A percentile compares a stretch with the other conserved stretches of the same genome.
These are phyloP conservation scores for Eucalyptus guilfoylei DNA, from an alignment of 345 rosid species.

Conservation along the genomic window DNA sequence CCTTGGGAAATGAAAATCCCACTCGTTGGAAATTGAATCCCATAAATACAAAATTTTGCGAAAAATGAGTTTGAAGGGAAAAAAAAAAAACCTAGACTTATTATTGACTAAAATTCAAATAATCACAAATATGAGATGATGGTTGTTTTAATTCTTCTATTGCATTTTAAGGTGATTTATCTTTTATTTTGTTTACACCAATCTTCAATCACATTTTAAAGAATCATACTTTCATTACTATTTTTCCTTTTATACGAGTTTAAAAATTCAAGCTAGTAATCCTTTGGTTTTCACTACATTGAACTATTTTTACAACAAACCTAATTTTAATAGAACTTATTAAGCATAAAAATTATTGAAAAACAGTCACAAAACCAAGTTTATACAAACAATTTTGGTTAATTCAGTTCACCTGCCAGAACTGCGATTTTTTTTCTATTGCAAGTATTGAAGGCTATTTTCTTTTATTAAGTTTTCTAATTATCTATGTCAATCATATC, in stretches of 20 bases:
- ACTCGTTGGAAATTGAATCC: background rate
- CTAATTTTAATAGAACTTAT: background rate
- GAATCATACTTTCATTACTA: background rate
- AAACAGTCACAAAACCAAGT: background rate
- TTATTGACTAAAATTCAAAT: background rate
- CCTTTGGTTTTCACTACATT: background rate
- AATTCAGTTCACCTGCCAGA: background rate
- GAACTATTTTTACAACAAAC: background rate
- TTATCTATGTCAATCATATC: background rate
- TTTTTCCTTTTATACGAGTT: background rate
- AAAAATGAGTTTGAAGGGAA: background rate
- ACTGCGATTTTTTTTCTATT: background rate
- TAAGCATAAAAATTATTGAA: background rate
- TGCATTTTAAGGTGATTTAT: background rate
- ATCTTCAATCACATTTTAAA: background rate
- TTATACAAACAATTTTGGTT: background rate
- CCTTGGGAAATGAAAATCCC: background rate
- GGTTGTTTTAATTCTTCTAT: background rate
- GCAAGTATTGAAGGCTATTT: background rate
- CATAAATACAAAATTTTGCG: background rate
- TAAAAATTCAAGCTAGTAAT: background rate
- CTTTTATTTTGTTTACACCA: background rate
- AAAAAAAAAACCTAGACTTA: background rate
- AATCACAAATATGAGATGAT: background rate
- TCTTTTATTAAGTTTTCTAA: background rate